Evolutionary conservation across 2,329 filamentous ascomycete species (phyloP).

Genomic region (Phialemonium atrogriseum): DNA sequence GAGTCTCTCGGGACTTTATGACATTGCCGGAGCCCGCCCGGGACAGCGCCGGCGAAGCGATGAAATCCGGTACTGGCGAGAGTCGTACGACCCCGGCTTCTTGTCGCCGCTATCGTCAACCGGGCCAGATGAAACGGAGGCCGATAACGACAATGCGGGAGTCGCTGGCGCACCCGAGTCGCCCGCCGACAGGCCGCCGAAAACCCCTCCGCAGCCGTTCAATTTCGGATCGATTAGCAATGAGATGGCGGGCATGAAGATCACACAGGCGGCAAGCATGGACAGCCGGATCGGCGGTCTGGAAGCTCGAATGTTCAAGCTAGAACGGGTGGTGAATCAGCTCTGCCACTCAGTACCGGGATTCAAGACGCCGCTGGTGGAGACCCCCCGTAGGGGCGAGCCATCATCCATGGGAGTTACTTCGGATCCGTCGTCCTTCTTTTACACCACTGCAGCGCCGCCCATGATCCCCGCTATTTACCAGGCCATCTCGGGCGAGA

Average conservation of each 20-base stretch:
- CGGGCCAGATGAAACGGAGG: conserved; percentile 7
- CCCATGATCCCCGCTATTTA: conserved; percentile 22
- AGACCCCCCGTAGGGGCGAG: conserved; percentile 17
- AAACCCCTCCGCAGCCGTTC: conserved; percentile 41
- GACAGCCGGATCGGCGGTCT: conserved; percentile 44
- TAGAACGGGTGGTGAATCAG: conserved; percentile 45
- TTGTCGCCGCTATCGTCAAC: conserved; percentile 43
- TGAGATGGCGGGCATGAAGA: conserved; percentile 46
- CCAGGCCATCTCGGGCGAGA: conserved; percentile 15
- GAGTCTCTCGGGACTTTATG: conserved; percentile 47
- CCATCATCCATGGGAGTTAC: too few relatives aligned
- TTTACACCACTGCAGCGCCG: conserved; percentile 18
- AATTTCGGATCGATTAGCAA: conserved; percentile 43
- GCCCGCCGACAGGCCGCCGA: conserved; percentile 21
- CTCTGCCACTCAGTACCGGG: conserved; percentile 38
- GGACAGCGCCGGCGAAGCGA: conserved; percentile 45
- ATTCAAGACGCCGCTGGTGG: conserved; percentile 21
- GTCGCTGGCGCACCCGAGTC: conserved; percentile 22
- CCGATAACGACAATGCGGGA: conserved; percentile 15
- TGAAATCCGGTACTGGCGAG: conserved; percentile 57
- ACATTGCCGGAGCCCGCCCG: conserved; percentile 18
- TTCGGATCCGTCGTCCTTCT: conserved; percentile 14
- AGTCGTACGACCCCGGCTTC: conserved; percentile 46
- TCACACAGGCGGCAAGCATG: conserved; percentile 44
- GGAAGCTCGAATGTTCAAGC: conserved; percentile 41